phyloP scores from a whole-genome alignment of 305 asterid genomes.

The Fraxinus nigra region DNA sequence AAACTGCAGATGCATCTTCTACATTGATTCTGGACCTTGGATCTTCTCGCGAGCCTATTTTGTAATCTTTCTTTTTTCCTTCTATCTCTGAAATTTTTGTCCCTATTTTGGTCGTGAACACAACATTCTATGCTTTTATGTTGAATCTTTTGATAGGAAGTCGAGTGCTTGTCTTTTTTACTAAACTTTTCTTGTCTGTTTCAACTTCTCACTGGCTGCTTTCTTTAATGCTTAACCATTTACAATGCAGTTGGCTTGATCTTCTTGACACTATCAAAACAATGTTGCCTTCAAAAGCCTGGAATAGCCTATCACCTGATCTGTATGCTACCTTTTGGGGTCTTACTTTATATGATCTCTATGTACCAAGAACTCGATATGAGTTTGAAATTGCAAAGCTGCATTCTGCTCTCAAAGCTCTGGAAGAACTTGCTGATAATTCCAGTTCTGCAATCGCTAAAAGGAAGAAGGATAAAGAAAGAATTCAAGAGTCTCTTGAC shows the following conservation, averaged over 20 bases:
- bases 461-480: constrained; percentile 96
- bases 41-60: constrained; percentile 61
- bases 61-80: constrained; percentile 44
- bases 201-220: constrained; percentile 7
- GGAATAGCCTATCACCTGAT: constrained; percentile 99
- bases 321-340: constrained; percentile 99
- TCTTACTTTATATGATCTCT: constrained; percentile 93
- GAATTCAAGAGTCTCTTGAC: constrained; percentile 97
- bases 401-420: constrained; percentile 89
- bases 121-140: constrained; percentile 13
- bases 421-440: constrained; percentile 94
- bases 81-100: constrained; percentile 12
- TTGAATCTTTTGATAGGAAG: not conserved
- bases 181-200: not conserved
- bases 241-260: constrained; percentile 72
- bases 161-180: not conserved
- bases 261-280: constrained; percentile 86
- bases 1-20: constrained; percentile 40
- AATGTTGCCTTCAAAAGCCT: constrained; percentile 94
- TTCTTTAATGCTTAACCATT: constrained; percentile 18
- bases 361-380: constrained; percentile 89
- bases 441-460: constrained; percentile 97
- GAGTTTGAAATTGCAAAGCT: constrained; percentile 87
- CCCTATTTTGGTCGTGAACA: constrained; percentile 9
- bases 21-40: constrained; percentile 75